Percentiles rank a stretch among this genome's conserved stretches.
Evolutionary conservation across 2,329 filamentous ascomycete species (phyloP).

Genomic region (Botryotinia calthae): DNA sequence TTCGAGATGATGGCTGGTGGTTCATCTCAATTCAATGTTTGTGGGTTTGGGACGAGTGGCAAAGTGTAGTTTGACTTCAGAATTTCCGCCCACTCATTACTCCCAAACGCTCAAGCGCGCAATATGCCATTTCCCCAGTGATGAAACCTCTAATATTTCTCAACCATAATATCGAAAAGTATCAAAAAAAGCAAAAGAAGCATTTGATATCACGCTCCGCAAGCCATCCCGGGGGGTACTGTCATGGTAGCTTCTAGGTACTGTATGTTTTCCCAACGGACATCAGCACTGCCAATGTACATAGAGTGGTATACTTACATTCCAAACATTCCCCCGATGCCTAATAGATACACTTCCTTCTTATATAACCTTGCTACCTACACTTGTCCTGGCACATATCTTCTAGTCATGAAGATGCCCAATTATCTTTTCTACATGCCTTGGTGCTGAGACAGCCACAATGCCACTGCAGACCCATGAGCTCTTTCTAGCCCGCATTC

Average conservation of each 20-base stretch:
- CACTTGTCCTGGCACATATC: background rate
- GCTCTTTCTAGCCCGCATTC: background rate
- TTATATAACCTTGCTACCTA: background rate
- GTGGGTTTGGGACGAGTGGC: background rate
- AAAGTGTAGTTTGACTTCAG: background rate
- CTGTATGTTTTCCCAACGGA: background rate
- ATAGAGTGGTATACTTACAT: background rate
- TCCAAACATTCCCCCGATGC: background rate
- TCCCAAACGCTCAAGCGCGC: constrained; percentile 1
- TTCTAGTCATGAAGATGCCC: background rate
- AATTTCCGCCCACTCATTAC: background rate
- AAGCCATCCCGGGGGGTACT: background rate
- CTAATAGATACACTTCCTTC: background rate
- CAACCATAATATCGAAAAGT: background rate
- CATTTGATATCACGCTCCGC: background rate
- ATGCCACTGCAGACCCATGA: background rate
- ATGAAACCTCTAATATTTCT: background rate
- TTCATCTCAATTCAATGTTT: background rate
- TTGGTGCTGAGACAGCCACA: background rate
- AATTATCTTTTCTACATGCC: background rate
- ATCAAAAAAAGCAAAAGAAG: background rate
- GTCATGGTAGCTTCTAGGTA: background rate
- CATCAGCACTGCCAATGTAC: background rate
- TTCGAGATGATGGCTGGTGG: background rate
- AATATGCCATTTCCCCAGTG: background rate